These are phyloP conservation scores for Plectosphaerella sp. DNA, from an alignment of 2,329 filamentous ascomycete species.

Conservation along the genomic window DNA sequence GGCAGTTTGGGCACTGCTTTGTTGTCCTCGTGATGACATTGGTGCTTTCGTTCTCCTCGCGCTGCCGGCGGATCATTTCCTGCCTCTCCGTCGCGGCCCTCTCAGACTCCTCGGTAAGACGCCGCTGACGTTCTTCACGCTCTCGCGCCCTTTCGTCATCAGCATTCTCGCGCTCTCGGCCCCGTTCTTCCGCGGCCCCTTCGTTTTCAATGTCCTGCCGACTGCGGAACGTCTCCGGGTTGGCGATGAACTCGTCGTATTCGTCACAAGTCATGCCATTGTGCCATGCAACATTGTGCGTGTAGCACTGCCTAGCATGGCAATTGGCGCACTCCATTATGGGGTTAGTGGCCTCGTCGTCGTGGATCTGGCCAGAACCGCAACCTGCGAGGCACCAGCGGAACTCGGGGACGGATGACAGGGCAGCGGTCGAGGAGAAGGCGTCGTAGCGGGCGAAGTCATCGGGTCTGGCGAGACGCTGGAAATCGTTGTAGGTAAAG, in stretches of 20 bases:
- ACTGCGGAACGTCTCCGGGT: constrained; percentile 33
- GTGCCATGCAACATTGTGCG: constrained; percentile 37
- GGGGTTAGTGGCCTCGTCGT: constrained; percentile 29
- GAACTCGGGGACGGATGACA: constrained; percentile 40
- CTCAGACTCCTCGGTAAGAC: constrained; percentile 18
- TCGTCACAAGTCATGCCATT: constrained; percentile 34
- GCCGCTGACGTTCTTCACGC: constrained; percentile 14
- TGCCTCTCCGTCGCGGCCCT: constrained; percentile 13
- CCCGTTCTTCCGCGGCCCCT: constrained; percentile 29
- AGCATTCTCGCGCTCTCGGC: constrained; percentile 19
- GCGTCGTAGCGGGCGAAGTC: constrained; percentile 40
- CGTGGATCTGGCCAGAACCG: constrained; percentile 47
- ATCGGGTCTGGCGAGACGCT: constrained; percentile 35
- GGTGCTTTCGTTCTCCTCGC: constrained; percentile 28
- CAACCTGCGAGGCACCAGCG: constrained; percentile 50
- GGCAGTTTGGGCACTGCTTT: constrained; percentile 33
- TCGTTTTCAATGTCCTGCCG: constrained; percentile 34
- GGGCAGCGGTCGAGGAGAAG: constrained; percentile 34
- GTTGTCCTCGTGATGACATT: constrained; percentile 22
- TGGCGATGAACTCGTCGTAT: constrained; percentile 31
- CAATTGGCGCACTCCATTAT: constrained; percentile 37
- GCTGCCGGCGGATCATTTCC: constrained; percentile 20
- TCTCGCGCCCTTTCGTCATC: constrained; percentile 23
- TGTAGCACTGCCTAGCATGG: constrained; percentile 34
- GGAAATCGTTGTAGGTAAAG: constrained; percentile 39